Conservation (phyloP, 768 basidiomycete genomes). For the Xanthoconium stramineum region DNA sequence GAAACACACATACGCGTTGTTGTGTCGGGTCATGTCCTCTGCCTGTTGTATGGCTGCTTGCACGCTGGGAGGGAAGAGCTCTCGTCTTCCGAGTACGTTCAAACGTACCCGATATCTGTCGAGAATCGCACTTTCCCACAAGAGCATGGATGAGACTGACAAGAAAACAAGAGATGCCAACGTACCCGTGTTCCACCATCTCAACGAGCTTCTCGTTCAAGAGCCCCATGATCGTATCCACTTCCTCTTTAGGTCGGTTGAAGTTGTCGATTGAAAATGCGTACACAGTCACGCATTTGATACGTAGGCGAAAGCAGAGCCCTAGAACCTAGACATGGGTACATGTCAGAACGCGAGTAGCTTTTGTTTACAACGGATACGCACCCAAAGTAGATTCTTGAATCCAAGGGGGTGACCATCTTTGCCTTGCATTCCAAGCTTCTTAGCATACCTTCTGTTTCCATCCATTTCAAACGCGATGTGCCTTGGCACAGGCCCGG, state of each 20-base stretch:
- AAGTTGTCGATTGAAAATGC: slow-evolving; percentile 99
- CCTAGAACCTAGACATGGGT: slow-evolving; percentile 62
- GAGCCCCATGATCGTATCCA: slow-evolving; percentile 80
- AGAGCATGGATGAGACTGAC: not conserved
- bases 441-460: slow-evolving; percentile 84
- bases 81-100: slow-evolving; percentile 73
- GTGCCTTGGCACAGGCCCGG: slow-evolving; percentile 86
- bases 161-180: slow-evolving; percentile 1
- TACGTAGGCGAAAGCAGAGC: slow-evolving; percentile 76
- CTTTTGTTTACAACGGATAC: slow-evolving; percentile 25
- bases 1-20: slow-evolving; percentile 51
- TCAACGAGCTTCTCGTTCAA: slow-evolving; percentile 75
- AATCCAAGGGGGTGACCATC: slow-evolving; percentile 88
- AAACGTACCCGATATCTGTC: slow-evolving; percentile 81
- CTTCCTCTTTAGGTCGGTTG: slow-evolving; percentile 80
- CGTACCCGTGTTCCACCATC: slow-evolving; percentile 77
- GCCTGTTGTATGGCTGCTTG: slow-evolving; percentile 65
- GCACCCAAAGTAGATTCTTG: slow-evolving; percentile 68
- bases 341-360: not conserved
- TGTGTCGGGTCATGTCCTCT: slow-evolving; percentile 70
- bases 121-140: slow-evolving; percentile 61
- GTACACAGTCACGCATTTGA: slow-evolving; percentile 85
- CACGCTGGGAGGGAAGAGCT: slow-evolving; percentile 74
- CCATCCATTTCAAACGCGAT: slow-evolving; percentile 98
- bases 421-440: slow-evolving; percentile 53